Base-by-base conservation (phyloP, 2,329 filamentous ascomycete species). In the Sporothrix inflata region DNA sequence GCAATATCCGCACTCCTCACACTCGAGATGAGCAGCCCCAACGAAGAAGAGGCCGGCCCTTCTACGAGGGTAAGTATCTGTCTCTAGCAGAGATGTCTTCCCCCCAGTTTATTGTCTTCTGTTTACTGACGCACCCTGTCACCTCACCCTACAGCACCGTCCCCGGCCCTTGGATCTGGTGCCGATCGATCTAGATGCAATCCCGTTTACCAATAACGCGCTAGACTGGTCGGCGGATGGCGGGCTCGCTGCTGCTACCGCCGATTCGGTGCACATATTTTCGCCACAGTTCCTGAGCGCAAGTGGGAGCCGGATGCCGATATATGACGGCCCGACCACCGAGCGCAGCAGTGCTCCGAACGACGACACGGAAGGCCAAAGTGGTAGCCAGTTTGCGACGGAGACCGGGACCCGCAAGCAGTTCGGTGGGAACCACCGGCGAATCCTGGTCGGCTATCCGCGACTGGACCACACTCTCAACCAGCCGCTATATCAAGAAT, bases 141-240 rank as follows among this genome's bases (percentile, higher is more conserved):
- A 3, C 24, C 2, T 30, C 24, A 16, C 24, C 27, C 51, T 57
- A 40, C 9, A 66, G 63, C 14, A 30, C 27, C 65, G 65, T 4
- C 45, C 65, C 9, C 24, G 45, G 6, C 45, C 65, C 6, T 11
- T 67, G 27, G 65, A 49, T 1, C 65, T 67, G 16, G 45, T 14
- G 4, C 45, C 78, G 34, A 75, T 81, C 34, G 76, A 75, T 5
- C 74, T 80, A 24, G 76, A 76, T 16, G 76, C 77, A 1, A 75
- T 77, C 12, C 80, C 80, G 0, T 71, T 34, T 6, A 27, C 8
- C 5, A 1, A 5, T 4, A 81, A 83, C 69, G 82, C 83, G 60
- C 77, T 85, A 30, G 75, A 84, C 47, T 89, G 87, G 85, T 89
- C 87, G 27, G 85, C 84, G 74, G 87, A 89, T 70, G 86, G 84